Base-by-base conservation (phyloP, 148 eudicot genomes). In the Diospyros lotus region DNA sequence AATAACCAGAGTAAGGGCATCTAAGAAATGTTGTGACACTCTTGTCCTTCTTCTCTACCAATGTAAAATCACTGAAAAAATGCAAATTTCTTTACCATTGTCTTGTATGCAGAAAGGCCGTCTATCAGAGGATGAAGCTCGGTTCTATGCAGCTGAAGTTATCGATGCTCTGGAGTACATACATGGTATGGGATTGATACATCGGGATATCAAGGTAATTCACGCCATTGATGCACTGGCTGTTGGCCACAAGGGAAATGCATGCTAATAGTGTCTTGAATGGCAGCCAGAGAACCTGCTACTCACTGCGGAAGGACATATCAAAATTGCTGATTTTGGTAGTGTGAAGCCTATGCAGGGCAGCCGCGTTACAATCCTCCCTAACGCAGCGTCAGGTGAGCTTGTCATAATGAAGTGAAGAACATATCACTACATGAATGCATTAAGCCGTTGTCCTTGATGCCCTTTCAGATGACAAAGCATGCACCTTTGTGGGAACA, bases 261-360 rank as follows among this genome's bases (percentile, higher is more conserved):
- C 79, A 71, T 79, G 15, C 79, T 85, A 74, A 83, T 18, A 44
- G 48, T 69, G 77, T 4, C 51, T 62, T 77, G 38, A 77, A 70
- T 80, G 82, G 75, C 98, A 95, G 99, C 99, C 99, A 67, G 99
- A 95, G 87, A 95, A 95, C 84, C 80, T 95, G 82, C 84, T 95
- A 72, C 99, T 95, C 79, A 89, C 88, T 75, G 68, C 93, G 72
- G 98, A 93, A 78, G 99, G 99, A 41, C 99, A 93, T 83, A 95
- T 95, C 72, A 95, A 95, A 81, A 86, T 95, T 82, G 99, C 98
- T 44, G 99, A 95, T 79, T 95, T 95, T 77, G 99, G 99, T 59
- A 95, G 99, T 61, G 98, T 95, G 70, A 95, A 95, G 89, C 97
- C 99, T 75, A 89, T 95, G 99, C 89, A 90, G 78, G 99, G 86